These are phyloP conservation scores for Erodium texanum DNA, from an alignment of 441 rosid species.

Conservation along the genomic window DNA sequence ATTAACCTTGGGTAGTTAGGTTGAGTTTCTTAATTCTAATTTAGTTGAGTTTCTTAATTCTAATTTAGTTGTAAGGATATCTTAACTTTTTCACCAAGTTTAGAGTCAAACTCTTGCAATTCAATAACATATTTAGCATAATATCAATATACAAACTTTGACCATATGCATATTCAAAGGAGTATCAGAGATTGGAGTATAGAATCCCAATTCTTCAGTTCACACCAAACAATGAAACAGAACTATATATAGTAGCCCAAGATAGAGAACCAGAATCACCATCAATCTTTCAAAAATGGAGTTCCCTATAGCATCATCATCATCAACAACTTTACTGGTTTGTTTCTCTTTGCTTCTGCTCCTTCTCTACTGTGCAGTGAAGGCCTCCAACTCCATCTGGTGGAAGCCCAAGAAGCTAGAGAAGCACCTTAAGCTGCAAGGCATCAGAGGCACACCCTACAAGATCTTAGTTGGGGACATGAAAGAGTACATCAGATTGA, in stretches of 20 bases:
- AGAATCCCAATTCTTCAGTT: no score
- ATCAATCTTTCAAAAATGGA: background rate
- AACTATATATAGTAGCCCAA: background rate
- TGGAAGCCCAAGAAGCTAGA: constrained; percentile 33
- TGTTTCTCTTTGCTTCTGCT: constrained; percentile 8
- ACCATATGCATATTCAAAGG: no score
- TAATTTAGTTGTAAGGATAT: background rate
- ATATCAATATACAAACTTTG: no score
- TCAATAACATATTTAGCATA: background rate
- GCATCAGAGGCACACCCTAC: constrained; percentile 31
- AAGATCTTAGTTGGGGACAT: constrained; percentile 31
- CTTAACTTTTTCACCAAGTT: background rate
- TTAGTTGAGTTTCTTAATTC: no score
- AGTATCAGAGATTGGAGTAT: no score
- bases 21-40: no score
- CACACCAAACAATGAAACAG: background rate
- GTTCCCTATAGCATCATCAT: background rate
- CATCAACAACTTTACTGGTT: background rate
- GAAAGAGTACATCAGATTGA: constrained; percentile 25
- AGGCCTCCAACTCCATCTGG: constrained; percentile 29
- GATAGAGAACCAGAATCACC: background rate
- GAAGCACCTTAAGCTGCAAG: constrained; percentile 26
- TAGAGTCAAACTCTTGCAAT: background rate
- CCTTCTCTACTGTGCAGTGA: constrained; percentile 19
- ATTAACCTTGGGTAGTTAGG: no score